A percentile compares a stretch with the other conserved stretches of the same genome.
Evolutionary conservation across 768 basidiomycete genomes (phyloP).

Genomic region (Lanmaoa rubissima): DNA sequence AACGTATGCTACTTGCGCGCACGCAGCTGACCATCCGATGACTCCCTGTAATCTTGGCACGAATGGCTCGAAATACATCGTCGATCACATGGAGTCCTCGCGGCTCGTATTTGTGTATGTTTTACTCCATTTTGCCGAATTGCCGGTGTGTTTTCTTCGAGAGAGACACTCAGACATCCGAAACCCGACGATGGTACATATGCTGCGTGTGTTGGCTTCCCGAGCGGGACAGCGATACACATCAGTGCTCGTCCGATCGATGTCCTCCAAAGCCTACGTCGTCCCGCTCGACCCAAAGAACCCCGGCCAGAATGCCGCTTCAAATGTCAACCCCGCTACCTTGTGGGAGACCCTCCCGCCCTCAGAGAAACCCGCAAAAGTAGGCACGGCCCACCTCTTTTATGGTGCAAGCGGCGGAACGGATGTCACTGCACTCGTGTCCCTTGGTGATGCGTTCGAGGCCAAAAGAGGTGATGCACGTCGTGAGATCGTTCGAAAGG

Average conservation of each 20-base stretch:
- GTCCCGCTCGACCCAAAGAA: conserved; percentile 54
- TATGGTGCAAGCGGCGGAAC: conserved; percentile 48
- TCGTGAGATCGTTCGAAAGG: conserved; percentile 67
- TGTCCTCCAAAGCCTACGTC: conserved; percentile 57
- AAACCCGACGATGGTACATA: conserved; percentile 24
- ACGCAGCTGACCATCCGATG: background rate
- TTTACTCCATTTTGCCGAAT: background rate
- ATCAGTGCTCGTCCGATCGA: conserved; percentile 33
- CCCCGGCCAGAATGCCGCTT: conserved; percentile 27
- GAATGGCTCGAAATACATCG: background rate
- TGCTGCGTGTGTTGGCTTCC: conserved; percentile 16
- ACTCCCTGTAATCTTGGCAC: background rate
- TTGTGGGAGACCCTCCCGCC: conserved; percentile 54
- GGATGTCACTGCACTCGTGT: conserved; percentile 51
- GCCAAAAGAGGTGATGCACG: conserved; percentile 43
- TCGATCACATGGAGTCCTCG: background rate
- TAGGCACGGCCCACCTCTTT: conserved; percentile 63
- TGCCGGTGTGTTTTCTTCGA: background rate
- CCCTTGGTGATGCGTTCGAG: conserved; percentile 55
- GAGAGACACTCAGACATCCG: conserved; percentile 14
- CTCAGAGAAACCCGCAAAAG: conserved; percentile 52
- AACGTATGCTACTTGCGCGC: background rate
- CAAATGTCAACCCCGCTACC: conserved; percentile 43
- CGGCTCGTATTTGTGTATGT: conserved; percentile 6
- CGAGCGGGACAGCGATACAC: conserved; percentile 19